Conservation (phyloP, 768 basidiomycete genomes). For the Pleurotus giganteus region DNA sequence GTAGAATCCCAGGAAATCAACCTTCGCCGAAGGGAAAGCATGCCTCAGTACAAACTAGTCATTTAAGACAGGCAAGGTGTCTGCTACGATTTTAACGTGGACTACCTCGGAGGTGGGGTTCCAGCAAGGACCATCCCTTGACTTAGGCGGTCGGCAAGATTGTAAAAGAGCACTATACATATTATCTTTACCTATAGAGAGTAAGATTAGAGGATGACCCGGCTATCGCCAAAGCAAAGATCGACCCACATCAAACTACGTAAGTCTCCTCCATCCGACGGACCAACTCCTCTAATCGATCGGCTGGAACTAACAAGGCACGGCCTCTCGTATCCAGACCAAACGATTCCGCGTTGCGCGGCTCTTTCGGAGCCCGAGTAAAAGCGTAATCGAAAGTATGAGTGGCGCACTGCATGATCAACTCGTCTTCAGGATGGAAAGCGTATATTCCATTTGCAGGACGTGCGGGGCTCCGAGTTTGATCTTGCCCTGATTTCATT, state of each 20-base stretch:
- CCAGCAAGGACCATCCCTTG: too few species aligned
- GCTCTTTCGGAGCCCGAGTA: slow-evolving; percentile 45
- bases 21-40: too few species aligned
- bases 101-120: too few species aligned
- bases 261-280: slow-evolving; percentile 34
- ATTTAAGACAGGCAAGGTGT: too few species aligned
- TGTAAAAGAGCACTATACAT: too few species aligned
- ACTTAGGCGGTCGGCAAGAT: too few species aligned
- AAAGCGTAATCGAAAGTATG: slow-evolving; percentile 52
- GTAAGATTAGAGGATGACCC: too few species aligned
- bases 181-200: too few species aligned
- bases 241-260: slow-evolving; percentile 3
- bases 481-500: slow-evolving; percentile 30
- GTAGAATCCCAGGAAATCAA: too few species aligned
- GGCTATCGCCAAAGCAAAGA: too few species aligned
- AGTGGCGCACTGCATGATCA: slow-evolving; percentile 56
- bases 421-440: slow-evolving; percentile 88
- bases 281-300: slow-evolving; percentile 40
- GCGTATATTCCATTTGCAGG: slow-evolving; percentile 56
- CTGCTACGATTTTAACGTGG: too few species aligned
- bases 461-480: slow-evolving; percentile 13
- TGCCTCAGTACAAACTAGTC: too few species aligned
- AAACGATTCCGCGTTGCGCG: slow-evolving; percentile 63
- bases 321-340: slow-evolving; percentile 70
- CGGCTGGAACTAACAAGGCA: slow-evolving; percentile 57